Percentiles rank a stretch among this genome's conserved stretches.
phyloP scores from a whole-genome alignment of 495 filamentous ascomycete genomes.

The Neurospora cerealis region DNA sequence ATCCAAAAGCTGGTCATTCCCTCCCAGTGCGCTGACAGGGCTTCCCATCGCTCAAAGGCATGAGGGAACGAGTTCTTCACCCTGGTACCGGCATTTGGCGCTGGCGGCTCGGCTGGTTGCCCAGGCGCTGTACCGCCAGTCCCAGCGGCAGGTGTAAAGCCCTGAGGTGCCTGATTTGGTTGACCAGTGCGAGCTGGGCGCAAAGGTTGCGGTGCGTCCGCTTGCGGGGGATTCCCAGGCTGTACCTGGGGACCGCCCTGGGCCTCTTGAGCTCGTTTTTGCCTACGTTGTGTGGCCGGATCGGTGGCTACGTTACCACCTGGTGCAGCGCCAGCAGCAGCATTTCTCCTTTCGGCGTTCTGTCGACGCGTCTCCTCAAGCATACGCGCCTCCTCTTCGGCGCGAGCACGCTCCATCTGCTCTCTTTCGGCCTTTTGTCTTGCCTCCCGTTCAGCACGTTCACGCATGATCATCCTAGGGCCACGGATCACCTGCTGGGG shows the following conservation, averaged over 20 bases:
- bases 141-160: conserved; percentile 4
- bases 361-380: conserved; percentile 41
- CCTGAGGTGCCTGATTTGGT: conserved; percentile 13
- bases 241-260: conserved; percentile 8
- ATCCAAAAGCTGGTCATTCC: conserved; percentile 97
- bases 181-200: conserved; percentile 16
- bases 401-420: conserved; percentile 35
- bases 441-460: conserved; percentile 55
- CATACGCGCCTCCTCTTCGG: conserved; percentile 45
- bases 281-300: conserved; percentile 33
- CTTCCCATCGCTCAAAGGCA: conserved; percentile 96
- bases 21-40: conserved; percentile 94
- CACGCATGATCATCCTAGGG: conserved; percentile 68
- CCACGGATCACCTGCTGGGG: conserved; percentile 41
- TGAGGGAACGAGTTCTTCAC: conserved; percentile 67
- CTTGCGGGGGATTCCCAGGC: conserved; percentile 1
- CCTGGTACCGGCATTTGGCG: conserved; percentile 19
- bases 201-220: conserved; percentile 11
- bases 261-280: conserved; percentile 21
- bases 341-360: conserved; percentile 39
- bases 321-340: conserved; percentile 51
- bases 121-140: conserved; percentile 7
- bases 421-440: conserved; percentile 52
- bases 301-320: conserved; percentile 23
- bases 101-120: conserved; percentile 24